Conservation (phyloP, 1,284 basidiomycete species). For the Bjerkandera adusta region DNA sequence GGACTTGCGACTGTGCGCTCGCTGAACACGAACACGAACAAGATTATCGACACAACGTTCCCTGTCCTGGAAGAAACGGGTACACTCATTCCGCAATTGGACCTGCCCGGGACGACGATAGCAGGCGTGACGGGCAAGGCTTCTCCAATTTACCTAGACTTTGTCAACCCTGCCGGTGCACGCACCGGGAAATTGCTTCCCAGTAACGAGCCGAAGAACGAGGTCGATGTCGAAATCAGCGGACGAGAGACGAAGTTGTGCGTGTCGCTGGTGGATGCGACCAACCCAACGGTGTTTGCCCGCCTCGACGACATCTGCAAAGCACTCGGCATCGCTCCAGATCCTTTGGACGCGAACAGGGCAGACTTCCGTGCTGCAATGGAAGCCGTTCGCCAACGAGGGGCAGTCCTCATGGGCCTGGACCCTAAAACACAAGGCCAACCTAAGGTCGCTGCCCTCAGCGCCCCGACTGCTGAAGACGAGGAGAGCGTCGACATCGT, state of each 20-base stretch:
- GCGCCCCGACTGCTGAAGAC: constrained; percentile 32
- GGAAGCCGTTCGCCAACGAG: constrained; percentile 54
- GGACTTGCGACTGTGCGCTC: constrained; percentile 45
- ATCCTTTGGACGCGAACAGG: constrained; percentile 24
- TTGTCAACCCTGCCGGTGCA: constrained; percentile 63
- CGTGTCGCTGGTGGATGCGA: constrained; percentile 66
- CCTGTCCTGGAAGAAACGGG: constrained; percentile 36
- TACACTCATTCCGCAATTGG: constrained; percentile 39
- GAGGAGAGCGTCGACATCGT: constrained; percentile 46
- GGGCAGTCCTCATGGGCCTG: constrained; percentile 62
- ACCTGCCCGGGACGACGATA: constrained; percentile 47
- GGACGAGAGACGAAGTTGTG: constrained; percentile 26
- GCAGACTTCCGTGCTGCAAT: constrained; percentile 36
- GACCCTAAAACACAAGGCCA: constrained; percentile 60
- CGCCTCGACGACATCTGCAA: constrained; percentile 38
- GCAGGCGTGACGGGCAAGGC: constrained; percentile 68
- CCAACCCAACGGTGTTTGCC: constrained; percentile 73
- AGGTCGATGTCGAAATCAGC: constrained; percentile 33
- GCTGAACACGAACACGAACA: constrained; percentile 69
- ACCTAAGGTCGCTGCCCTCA: constrained; percentile 68
- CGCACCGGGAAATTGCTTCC: constrained; percentile 71
- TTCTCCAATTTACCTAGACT: constrained; percentile 65
- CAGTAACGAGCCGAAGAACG: constrained; percentile 49
- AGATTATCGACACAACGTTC: constrained; percentile 66
- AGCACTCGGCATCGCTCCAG: constrained; percentile 30